Conservation (phyloP, 495 filamentous ascomycete species). For the Aspergillus leporis region DNA sequence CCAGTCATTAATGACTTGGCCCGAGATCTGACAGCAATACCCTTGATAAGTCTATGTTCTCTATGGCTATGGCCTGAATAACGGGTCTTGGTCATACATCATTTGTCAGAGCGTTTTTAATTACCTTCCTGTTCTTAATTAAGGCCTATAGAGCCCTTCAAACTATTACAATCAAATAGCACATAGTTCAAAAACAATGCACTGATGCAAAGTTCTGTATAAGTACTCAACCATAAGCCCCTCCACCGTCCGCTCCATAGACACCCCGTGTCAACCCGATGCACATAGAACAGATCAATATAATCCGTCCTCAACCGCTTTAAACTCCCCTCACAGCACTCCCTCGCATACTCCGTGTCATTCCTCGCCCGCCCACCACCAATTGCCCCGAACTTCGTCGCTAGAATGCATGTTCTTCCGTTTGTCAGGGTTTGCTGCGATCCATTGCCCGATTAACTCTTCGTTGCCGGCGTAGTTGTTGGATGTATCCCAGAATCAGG, state of each 20-base stretch:
- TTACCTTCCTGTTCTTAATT: constrained; percentile 48
- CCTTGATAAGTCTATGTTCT: constrained; percentile 44
- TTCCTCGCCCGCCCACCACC: constrained; percentile 31
- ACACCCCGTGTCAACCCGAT: constrained; percentile 39
- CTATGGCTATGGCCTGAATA: constrained; percentile 28
- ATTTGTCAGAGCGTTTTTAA: constrained; percentile 50
- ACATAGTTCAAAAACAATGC: constrained; percentile 46
- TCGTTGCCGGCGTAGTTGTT: constrained; percentile 42
- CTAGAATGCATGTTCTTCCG: constrained; percentile 55
- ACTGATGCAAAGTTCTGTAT: constrained; percentile 5
- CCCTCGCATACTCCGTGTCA: constrained; percentile 44
- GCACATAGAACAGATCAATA: constrained; percentile 48
- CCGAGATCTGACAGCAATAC: constrained; percentile 47
- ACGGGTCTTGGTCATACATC: constrained; percentile 32
- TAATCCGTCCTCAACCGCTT: constrained; percentile 38
- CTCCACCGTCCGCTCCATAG: constrained; percentile 50
- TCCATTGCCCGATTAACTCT: constrained; percentile 57
- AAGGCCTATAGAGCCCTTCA: constrained; percentile 27
- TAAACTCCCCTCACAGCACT: constrained; percentile 46
- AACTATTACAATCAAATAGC: constrained; percentile 36
- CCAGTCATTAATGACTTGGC: constrained; percentile 16
- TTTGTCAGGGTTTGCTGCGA: constrained; percentile 48
- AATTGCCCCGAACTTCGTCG: constrained; percentile 51
- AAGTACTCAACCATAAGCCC: constrained; percentile 40
- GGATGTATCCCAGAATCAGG: constrained; percentile 16